Base-by-base conservation (phyloP, 2,329 filamentous ascomycete species). In the Pestalotiopsis sp. region DNA sequence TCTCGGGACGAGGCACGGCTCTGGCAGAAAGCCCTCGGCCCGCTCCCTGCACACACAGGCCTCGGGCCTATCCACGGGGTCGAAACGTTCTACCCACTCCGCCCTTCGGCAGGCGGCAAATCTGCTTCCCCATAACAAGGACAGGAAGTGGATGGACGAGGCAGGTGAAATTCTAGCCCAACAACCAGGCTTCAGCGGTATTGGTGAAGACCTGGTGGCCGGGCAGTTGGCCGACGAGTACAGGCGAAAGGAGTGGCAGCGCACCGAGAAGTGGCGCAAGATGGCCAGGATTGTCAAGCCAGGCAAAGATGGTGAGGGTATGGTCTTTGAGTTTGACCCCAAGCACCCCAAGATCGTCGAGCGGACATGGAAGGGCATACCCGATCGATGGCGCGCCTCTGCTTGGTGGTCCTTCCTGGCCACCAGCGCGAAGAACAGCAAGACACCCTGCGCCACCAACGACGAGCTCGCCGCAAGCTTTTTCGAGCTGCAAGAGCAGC, bases 361-460 rank as follows among this genome's bases (percentile, higher is more conserved):
- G 73, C 89, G 96, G 68, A 97, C 94, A 1, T 99, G 96, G 96
- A 99, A 99, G 79, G 96, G 96, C 38, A 97, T 99, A 71, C 96
- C 96, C 0, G 96, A 99, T 80, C 90, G 94, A 71, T 99, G 96
- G 96, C 92, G 96, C 65, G 89, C 92, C 39, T 92, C 93, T 1
- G 96, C 95, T 2, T 99, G 96, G 96, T 95, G 95, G 82, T 94
- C 94, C 4, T 99, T 99, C 78, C 87, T 99, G 36, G 87, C 90
- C 6, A 84, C 92, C 9, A 95, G 93, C 72, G 94, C 94, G 41
- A 90, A 88, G 76, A 88, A 86, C 70, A 85, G 88, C 71, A 81
- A 85, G 65, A 85, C 88, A 69, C 72, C 73, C n/a, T 89, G 87
- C 65, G 87, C 89, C 3, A 85, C 89, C 0, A 93, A 96, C 68